A percentile compares a stretch with the other conserved stretches of the same genome.
Conservation (phyloP, 805 yeast genomes). For the Lipomyces yamanashiensis region DNA sequence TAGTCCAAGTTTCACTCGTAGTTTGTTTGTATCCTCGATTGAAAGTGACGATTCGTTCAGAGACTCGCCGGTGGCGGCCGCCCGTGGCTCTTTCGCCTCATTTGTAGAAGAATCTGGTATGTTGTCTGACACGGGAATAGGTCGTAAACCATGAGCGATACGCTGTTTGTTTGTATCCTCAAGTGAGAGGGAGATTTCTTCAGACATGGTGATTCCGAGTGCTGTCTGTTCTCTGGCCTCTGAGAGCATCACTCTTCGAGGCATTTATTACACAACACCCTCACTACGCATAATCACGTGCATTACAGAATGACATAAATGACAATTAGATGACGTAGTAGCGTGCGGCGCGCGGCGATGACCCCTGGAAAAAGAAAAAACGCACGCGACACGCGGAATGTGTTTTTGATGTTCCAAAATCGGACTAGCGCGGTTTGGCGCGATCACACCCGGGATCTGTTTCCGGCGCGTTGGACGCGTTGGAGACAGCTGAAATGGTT, state of each 20-base stretch:
- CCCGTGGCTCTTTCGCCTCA: conserved; percentile 4
- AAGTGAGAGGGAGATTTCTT: conserved; percentile 42
- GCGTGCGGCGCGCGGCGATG: not conserved
- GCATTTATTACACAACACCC: not conserved
- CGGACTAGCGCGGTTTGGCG: not conserved
- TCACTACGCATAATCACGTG: not conserved
- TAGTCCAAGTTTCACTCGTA: conserved; percentile 53
- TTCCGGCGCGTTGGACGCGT: not conserved
- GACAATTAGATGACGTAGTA: not conserved
- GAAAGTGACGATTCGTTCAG: conserved; percentile 31
- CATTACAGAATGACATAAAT: too few relatives aligned
- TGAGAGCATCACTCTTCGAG: not conserved
- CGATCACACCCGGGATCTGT: not conserved
- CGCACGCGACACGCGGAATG: conserved; percentile 11
- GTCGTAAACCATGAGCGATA: conserved; percentile 57
- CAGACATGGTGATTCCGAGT: conserved; percentile 14
- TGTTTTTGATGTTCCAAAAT: not conserved
- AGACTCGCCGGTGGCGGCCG: conserved; percentile 22
- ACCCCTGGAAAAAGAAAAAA: conserved; percentile 1
- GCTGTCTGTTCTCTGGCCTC: not conserved
- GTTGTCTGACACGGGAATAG: conserved; percentile 46
- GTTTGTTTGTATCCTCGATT: conserved; percentile 31
- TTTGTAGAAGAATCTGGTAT: not conserved
- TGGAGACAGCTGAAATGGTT: too few relatives aligned
- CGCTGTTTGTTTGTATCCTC: conserved; percentile 64